These are phyloP conservation scores for Camillea tinctor DNA, from an alignment of 2,329 filamentous ascomycete species.

Conservation along the genomic window DNA sequence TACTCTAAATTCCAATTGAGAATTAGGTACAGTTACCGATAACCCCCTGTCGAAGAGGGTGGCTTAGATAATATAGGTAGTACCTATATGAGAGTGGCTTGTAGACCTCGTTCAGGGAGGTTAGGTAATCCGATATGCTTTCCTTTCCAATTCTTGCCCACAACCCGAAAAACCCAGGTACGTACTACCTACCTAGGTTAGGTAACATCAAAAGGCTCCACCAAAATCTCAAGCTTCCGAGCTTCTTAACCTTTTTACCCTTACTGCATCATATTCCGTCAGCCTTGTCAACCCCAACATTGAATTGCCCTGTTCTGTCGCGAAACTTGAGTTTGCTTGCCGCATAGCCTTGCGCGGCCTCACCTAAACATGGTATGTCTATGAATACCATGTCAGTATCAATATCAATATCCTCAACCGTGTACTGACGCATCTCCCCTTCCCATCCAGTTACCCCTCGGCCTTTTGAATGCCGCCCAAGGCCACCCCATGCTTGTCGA, in stretches of 20 bases:
- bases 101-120: too few species aligned
- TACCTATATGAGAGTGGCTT: too few species aligned
- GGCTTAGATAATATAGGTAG: too few species aligned
- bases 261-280: slow-evolving; percentile 3
- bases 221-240: too few species aligned
- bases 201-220: too few species aligned
- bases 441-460: slow-evolving; percentile 60
- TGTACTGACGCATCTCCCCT: slow-evolving; percentile 13
- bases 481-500: slow-evolving; percentile 76
- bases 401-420: not conserved
- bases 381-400: not conserved
- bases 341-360: not conserved
- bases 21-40: too few species aligned
- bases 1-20: too few species aligned
- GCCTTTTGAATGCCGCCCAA: slow-evolving; percentile 90
- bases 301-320: slow-evolving; percentile 6
- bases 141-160: too few species aligned
- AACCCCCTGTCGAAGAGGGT: too few species aligned
- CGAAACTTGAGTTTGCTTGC: not conserved
- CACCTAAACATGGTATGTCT: slow-evolving; percentile 11
- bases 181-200: not conserved
- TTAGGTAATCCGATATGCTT: too few species aligned
- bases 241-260: not conserved
- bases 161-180: too few species aligned
- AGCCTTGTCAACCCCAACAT: not conserved